Evolutionary conservation across 2,329 filamentous ascomycete species (phyloP).

Genomic region (Botrytis pseudocinerea): DNA sequence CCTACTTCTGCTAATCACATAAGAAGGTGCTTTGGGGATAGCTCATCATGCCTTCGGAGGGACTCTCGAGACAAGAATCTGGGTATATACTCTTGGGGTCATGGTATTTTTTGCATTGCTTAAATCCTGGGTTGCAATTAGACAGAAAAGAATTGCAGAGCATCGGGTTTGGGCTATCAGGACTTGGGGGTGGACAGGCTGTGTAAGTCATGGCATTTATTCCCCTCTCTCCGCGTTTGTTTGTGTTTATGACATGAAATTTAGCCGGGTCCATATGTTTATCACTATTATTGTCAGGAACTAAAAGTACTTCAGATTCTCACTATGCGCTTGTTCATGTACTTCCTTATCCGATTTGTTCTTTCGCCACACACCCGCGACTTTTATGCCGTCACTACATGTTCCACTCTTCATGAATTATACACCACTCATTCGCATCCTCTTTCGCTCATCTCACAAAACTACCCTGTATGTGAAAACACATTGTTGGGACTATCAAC

Average conservation of each 20-base stretch:
- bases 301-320: not conserved
- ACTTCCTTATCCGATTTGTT: not conserved
- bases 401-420: not conserved
- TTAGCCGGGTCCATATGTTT: too few relatives aligned
- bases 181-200: conserved; percentile 19
- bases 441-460: not conserved
- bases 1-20: not conserved
- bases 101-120: not conserved
- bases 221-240: not conserved
- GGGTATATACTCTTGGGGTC: conserved; percentile 5
- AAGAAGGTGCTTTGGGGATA: conserved; percentile 10
- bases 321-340: conserved; percentile 13
- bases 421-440: conserved; percentile 4
- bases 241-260: too few relatives aligned
- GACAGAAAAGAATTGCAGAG: not conserved
- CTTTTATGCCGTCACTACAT: conserved; percentile 7
- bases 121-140: conserved; percentile 11
- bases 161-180: conserved; percentile 19
- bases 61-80: conserved; percentile 14
- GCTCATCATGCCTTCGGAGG: conserved; percentile 10
- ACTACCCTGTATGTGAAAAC: not conserved
- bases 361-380: conserved; percentile 5
- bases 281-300: not conserved
- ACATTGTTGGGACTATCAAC: not conserved
- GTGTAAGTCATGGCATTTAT: not conserved